Percentiles rank a stretch among this genome's conserved stretches.
These are phyloP conservation scores for Apiospora kogelbergensis DNA, from an alignment of 2,329 filamentous ascomycete genomes.

Conservation along the genomic window DNA sequence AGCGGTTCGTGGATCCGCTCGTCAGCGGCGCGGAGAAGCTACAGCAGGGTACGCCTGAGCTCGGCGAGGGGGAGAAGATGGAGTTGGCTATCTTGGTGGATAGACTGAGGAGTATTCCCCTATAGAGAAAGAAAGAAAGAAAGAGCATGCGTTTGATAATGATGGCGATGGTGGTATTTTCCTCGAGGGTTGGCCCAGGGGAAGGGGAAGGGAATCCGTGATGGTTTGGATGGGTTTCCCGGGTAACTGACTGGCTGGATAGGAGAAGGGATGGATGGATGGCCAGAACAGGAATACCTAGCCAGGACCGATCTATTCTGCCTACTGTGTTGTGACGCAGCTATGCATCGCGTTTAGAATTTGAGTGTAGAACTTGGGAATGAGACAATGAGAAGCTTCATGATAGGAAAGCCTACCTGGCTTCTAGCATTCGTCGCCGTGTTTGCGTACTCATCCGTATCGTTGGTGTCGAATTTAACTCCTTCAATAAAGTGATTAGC, in stretches of 20 bases:
- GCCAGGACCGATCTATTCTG: not conserved
- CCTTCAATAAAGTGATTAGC: too few relatives aligned
- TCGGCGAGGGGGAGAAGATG: slow-evolving; percentile 10
- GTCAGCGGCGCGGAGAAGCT: slow-evolving; percentile 41
- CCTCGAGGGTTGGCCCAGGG: not conserved
- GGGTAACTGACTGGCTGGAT: not conserved
- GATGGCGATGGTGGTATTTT: not conserved
- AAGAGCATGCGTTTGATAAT: not conserved
- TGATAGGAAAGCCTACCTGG: not conserved
- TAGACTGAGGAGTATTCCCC: slow-evolving; percentile 11
- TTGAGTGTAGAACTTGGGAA: not conserved
- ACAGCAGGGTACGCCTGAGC: not conserved
- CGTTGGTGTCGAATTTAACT: too few relatives aligned
- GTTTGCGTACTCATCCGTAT: too few relatives aligned
- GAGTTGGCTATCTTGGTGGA: slow-evolving; percentile 15
- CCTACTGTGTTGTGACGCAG: not conserved
- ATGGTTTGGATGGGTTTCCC: not conserved
- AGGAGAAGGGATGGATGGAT: not conserved
- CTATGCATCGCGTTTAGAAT: not conserved
- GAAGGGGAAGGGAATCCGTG: not conserved
- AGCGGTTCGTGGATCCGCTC: slow-evolving; percentile 58
- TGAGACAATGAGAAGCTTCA: not conserved
- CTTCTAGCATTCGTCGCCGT: not conserved
- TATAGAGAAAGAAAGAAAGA: not conserved
- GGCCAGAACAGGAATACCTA: not conserved